phyloP scores from a whole-genome alignment of 2,329 filamentous ascomycete genomes.

The Apiospora aurea region DNA sequence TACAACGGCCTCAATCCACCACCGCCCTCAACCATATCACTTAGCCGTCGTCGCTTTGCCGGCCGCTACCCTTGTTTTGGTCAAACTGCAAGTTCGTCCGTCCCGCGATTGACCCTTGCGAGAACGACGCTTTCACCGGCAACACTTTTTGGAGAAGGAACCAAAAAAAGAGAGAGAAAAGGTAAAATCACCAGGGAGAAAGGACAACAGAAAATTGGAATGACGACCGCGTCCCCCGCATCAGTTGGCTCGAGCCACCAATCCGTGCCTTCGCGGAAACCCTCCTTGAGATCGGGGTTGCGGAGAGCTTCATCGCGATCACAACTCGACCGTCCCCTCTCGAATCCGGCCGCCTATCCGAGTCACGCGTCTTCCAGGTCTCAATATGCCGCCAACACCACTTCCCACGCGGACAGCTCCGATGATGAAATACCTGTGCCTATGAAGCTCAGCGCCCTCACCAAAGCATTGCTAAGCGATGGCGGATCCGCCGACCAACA shows the following conservation, averaged over 20 bases:
- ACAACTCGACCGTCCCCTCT: constrained; percentile 53
- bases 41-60: constrained; percentile 2
- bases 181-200: constrained; percentile 23
- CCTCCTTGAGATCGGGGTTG: constrained; percentile 63
- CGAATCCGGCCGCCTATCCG: constrained; percentile 46
- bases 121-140: background rate
- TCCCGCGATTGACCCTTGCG: background rate
- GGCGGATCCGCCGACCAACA: constrained; percentile 59
- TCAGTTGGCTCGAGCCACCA: constrained; percentile 58
- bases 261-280: constrained; percentile 56
- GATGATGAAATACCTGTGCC: constrained; percentile 93
- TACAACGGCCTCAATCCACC: constrained; percentile 32
- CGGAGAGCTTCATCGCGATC: constrained; percentile 58
- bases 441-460: constrained; percentile 92
- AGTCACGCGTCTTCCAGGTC: constrained; percentile 44
- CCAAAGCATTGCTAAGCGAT: constrained; percentile 81
- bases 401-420: constrained; percentile 78
- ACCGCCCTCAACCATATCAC: background rate
- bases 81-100: background rate
- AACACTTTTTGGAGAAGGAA: background rate
- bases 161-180: constrained; percentile 24
- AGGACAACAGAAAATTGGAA: constrained; percentile 26
- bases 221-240: constrained; percentile 47
- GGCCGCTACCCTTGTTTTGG: constrained; percentile 41
- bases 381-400: constrained; percentile 50